phyloP scores from a whole-genome alignment of 2,329 filamentous ascomycete genomes.

The Nothophoma quercina region DNA sequence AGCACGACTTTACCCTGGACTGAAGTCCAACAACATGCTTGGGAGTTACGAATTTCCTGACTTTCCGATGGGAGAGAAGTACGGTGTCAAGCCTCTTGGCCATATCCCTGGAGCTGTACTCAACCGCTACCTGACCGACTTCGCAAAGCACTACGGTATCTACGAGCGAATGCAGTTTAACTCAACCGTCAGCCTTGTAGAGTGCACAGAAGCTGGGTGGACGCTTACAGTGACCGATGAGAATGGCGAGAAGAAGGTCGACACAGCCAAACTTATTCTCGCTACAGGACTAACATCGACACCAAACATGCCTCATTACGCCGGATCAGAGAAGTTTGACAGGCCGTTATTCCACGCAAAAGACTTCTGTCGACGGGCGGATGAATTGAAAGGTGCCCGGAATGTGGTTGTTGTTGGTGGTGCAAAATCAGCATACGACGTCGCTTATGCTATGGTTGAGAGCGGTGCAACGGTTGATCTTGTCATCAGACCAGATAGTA shows the following conservation, averaged over 20 bases:
- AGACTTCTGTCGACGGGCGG: conserved; percentile 57
- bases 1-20: conserved; percentile 2
- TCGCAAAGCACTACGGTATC: conserved; percentile 5
- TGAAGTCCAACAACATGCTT: conserved; percentile 12
- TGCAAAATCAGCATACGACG: conserved; percentile 70
- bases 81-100: conserved; percentile 10
- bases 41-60: conserved; percentile 11
- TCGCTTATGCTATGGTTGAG: conserved; percentile 65
- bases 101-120: conserved; percentile 8
- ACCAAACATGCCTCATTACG: conserved; percentile 62
- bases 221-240: background rate
- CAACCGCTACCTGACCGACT: conserved; percentile 9
- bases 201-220: background rate
- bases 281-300: conserved; percentile 68
- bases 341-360: conserved; percentile 65
- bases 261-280: conserved; percentile 62
- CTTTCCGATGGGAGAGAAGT: conserved; percentile 10
- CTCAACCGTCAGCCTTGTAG: conserved; percentile 2
- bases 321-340: conserved; percentile 53
- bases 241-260: conserved; percentile 9
- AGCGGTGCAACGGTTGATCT: conserved; percentile 65
- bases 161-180: conserved; percentile 3
- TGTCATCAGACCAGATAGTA: conserved; percentile 64
- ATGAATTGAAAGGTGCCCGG: conserved; percentile 45
- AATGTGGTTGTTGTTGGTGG: conserved; percentile 63